Evolutionary conservation across 2,329 filamentous ascomycete species (phyloP), one percentile per base, ranked within the genome.

Genomic region (Talaromyces islandicus): DNA sequence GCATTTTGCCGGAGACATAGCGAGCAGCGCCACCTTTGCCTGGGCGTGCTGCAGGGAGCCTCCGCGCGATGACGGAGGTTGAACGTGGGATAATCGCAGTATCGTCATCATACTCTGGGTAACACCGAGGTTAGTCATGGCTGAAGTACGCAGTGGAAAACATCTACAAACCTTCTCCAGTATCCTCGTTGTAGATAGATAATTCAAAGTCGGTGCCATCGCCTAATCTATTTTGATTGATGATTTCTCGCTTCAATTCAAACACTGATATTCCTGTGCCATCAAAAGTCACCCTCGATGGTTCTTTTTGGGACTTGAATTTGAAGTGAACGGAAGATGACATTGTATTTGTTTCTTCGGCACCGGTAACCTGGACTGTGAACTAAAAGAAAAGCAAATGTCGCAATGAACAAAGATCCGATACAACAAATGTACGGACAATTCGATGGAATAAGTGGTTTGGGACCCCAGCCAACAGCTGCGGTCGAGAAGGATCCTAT

Each of bases 271-370:
- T 96, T 77, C 91, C 91, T 69, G 93, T 97, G 73, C 94, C 94
- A 78, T 99, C 93, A 76, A 99, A 97, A 72, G 92, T 90, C 70
- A 99, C 92, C 72, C 92, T 87, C 60, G 91, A 91, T 62, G 92
- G 91, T 73, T 97, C 94, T 80, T 92, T 97, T 74, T 95, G 92
- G 68, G 93, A 97, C 80, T 97, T 97, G 88, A 99, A 99, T 80
- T 96, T 96, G 90, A 97, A 99, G 80, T 97, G 97, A 73, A 99
- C 94, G 67, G 92, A 97, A 60, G 94, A 96, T 74, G 91, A 86
- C 92, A 97, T 97, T 71, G 71, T 86, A 73, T 73, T 73, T 69
- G 80, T 73, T 67, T 73, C 59, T 50, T 19, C 60, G 61, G 65
- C 67, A 63, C 61, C 63, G 61, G 64, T 64, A 68, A 63, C 64